These are phyloP conservation scores for Boletus rufocinnamomeus DNA, from an alignment of 768 basidiomycete species.

Conservation along the genomic window DNA sequence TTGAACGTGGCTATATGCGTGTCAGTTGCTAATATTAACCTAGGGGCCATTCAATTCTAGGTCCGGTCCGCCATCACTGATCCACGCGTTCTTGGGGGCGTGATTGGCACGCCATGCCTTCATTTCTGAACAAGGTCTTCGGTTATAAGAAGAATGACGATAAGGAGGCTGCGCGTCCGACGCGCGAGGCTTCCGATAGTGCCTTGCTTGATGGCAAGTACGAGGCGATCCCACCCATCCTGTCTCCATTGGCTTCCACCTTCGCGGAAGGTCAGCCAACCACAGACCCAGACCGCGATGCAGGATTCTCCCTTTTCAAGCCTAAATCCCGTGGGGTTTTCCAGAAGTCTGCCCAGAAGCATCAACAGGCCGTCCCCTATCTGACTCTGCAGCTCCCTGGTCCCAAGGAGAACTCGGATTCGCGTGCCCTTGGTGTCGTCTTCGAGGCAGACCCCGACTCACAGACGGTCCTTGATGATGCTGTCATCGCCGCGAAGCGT, in stretches of 20 bases:
- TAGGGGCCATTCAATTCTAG: slow-evolving; percentile 9
- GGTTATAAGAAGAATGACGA: slow-evolving; percentile 70
- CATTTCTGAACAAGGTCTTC: slow-evolving; percentile 77
- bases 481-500: slow-evolving; percentile 55
- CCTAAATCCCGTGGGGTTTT: slow-evolving; percentile 44
- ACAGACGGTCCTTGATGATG: slow-evolving; percentile 49
- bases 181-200: slow-evolving; percentile 39
- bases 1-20: background rate
- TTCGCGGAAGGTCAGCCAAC: slow-evolving; percentile 19
- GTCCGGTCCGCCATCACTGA: slow-evolving; percentile 14
- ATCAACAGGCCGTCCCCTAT: slow-evolving; percentile 44
- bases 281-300: slow-evolving; percentile 46
- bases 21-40: slow-evolving; percentile 4
- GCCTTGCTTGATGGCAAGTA: slow-evolving; percentile 73
- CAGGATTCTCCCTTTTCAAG: slow-evolving; percentile 51
- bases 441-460: slow-evolving; percentile 62
- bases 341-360: slow-evolving; percentile 40
- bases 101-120: slow-evolving; percentile 45
- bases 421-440: slow-evolving; percentile 53
- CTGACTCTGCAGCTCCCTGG: slow-evolving; percentile 64
- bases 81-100: slow-evolving; percentile 15
- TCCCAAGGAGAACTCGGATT: slow-evolving; percentile 48
- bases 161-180: slow-evolving; percentile 36
- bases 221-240: slow-evolving; percentile 59
- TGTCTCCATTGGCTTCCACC: slow-evolving; percentile 36